These are phyloP conservation scores for Coemansia sp. DNA, from an alignment of 192 early-diverging fungal species.

Conservation along the genomic window DNA sequence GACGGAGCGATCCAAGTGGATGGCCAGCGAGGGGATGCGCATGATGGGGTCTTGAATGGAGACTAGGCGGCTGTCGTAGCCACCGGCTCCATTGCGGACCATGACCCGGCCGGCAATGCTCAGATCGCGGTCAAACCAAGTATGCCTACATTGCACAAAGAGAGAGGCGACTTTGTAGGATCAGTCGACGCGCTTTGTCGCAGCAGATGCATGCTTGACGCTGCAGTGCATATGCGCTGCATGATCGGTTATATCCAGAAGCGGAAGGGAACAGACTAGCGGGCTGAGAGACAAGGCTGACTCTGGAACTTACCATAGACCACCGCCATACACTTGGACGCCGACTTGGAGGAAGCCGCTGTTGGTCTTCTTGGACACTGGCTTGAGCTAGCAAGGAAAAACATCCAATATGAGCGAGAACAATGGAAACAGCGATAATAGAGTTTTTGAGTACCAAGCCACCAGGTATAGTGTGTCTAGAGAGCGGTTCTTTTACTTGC, in stretches of 20 bases:
- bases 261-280: not conserved
- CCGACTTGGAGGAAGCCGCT: conserved; percentile 88
- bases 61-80: conserved; percentile 73
- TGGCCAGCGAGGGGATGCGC: conserved; percentile 94
- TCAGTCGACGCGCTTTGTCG: not conserved
- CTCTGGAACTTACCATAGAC: conserved; percentile 66
- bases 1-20: conserved; percentile 87
- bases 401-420: not conserved
- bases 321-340: conserved; percentile 92
- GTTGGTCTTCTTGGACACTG: conserved; percentile 87
- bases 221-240: not conserved
- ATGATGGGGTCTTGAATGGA: conserved; percentile 84
- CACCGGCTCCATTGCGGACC: conserved; percentile 68
- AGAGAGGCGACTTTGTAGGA: not conserved
- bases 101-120: conserved; percentile 92
- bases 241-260: not conserved
- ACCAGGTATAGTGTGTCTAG: not conserved
- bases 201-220: not conserved
- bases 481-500: conserved; percentile 3
- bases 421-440: not conserved
- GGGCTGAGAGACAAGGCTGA: not conserved
- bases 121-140: conserved; percentile 99
- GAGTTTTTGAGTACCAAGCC: not conserved
- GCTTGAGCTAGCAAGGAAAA: conserved; percentile 69
- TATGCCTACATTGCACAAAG: conserved; percentile 62